Evolutionary conservation across 2,329 filamentous ascomycete species (phyloP), one percentile per base, ranked within the genome.

Genomic region (Knufia fluminis): DNA sequence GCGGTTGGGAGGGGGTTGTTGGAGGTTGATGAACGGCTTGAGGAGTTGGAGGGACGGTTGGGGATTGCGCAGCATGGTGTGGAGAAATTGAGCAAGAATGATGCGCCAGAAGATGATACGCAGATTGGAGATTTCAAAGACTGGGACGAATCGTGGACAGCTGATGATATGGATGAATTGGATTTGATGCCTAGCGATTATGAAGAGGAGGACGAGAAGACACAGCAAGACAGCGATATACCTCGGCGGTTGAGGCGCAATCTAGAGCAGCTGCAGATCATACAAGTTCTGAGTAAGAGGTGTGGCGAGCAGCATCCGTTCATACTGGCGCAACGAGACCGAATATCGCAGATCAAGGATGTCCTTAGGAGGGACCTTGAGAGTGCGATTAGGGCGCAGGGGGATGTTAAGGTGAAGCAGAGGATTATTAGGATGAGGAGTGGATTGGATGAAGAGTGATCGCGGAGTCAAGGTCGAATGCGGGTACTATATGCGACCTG

Each of bases 1-100:
- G 79, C 84, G 57, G 57, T 77, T 9, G 79, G 76, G n/a, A 69
- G 76, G 57, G 61, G 64, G 1, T 52, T 74, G 48, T 57, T 74
- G 44, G 71, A 73, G 49, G 65, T 70, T 52, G 66, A 66, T 12
- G 67, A 71, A 38, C 64, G 68, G n/a, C 59, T 74, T 26, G 69
- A 69, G 17, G 81, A 84, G 58, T 78, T 86, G 60, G 80, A 79
- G 58, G 79, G 79, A 32, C 84, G 73, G 76, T 87, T 55, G 82
- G 86, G 67, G 85, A 89, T 48, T 80, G 71, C 12, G 14, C n/a
- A 56, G 63, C 4, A 56, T 58, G 16, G 31, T 40, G 52, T 48
- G 42, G 59, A 59, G 62, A 65, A 2, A 62, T 62, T 0, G 63
- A 64, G 4, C 60, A 64, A 3, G 57, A 58, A 1, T 6, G 6